phyloP scores from a whole-genome alignment of 805 yeast genomes.

The Zygosaccharomyces siamensis region DNA sequence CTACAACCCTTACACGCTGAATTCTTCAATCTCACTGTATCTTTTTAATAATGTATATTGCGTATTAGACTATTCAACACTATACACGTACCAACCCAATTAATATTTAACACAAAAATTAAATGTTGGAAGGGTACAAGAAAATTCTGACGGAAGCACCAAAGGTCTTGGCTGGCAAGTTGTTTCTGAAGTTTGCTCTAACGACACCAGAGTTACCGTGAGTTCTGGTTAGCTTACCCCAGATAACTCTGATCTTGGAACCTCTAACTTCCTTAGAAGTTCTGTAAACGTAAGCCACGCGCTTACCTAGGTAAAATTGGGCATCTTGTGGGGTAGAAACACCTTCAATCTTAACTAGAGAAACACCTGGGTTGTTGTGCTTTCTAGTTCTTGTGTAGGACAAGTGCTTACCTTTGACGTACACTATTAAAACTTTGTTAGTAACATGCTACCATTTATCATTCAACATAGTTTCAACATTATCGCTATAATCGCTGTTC shows the following conservation, averaged over 20 bases:
- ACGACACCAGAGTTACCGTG: conserved; percentile 98
- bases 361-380: conserved; percentile 96
- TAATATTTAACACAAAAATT: conserved; percentile 33
- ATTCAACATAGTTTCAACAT: neutral
- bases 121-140: conserved; percentile 99
- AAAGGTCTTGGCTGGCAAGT: conserved; percentile 99
- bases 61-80: conserved; percentile 1
- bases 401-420: conserved; percentile 99
- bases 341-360: conserved; percentile 96
- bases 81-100: conserved; percentile 1
- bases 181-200: conserved; percentile 98
- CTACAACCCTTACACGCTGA: neutral
- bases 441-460: conserved; percentile 6
- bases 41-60: conserved; percentile 5
- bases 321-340: conserved; percentile 90
- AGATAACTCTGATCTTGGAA: conserved; percentile 97
- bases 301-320: conserved; percentile 98
- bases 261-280: conserved; percentile 98
- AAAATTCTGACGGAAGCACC: conserved; percentile 99
- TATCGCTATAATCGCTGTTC: conserved; percentile 1
- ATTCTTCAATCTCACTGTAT: neutral
- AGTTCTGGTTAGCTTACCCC: conserved; percentile 99
- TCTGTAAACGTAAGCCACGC: conserved; percentile 99
- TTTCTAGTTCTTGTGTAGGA: conserved; percentile 99
- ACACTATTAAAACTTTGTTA: conserved; percentile 51